phyloP scores from a whole-genome alignment of 1,284 basidiomycete species.

The Retiboletus flavoniger region DNA sequence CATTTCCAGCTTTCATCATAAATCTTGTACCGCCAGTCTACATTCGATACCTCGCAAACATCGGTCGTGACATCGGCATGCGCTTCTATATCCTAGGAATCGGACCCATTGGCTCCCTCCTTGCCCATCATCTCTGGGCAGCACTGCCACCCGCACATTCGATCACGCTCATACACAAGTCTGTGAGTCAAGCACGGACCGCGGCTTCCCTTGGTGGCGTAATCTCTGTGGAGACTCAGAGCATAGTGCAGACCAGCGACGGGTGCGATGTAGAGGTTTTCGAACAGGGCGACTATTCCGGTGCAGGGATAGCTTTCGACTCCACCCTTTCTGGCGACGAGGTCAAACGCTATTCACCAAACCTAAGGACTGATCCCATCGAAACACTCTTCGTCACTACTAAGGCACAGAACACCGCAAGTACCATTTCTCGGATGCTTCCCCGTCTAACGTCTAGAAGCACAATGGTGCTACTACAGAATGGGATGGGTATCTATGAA shows the following conservation, averaged over 20 bases:
- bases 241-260: constrained; percentile 40
- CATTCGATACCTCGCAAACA: not conserved
- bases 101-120: constrained; percentile 78
- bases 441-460: constrained; percentile 66
- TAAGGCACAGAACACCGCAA: constrained; percentile 69
- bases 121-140: constrained; percentile 76
- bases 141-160: constrained; percentile 51
- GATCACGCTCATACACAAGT: constrained; percentile 70
- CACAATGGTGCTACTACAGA: constrained; percentile 89
- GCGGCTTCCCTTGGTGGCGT: constrained; percentile 32
- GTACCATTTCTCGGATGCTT: constrained; percentile 59
- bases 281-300: constrained; percentile 28
- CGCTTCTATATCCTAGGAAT: constrained; percentile 74
- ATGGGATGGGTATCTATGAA: constrained; percentile 91
- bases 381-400: constrained; percentile 80
- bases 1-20: not conserved
- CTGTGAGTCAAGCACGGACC: constrained; percentile 36
- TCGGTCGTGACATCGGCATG: constrained; percentile 42
- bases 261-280: constrained; percentile 52
- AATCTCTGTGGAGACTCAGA: constrained; percentile 50
- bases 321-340: constrained; percentile 13
- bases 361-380: constrained; percentile 40
- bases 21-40: constrained; percentile 1
- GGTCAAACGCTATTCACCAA: constrained; percentile 13
- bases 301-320: constrained; percentile 27